Conservation (phyloP, 2,329 filamentous ascomycete genomes). For the Neofusicoccum laricinum region DNA sequence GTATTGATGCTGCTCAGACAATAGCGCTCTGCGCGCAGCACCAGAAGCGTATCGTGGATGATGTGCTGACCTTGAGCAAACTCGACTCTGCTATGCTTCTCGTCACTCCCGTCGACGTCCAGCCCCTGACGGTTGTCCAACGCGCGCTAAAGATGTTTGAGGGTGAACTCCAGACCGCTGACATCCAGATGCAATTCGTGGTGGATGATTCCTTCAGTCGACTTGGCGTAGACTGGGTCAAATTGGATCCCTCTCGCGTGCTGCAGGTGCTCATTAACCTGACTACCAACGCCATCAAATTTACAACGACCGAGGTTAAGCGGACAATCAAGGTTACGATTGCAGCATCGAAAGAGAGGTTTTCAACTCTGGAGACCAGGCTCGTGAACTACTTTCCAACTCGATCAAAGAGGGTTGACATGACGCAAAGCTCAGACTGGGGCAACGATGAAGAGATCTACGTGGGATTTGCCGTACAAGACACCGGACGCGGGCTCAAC, state of each 20-base stretch:
- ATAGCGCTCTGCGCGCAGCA: slow-evolving; percentile 76
- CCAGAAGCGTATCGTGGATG: slow-evolving; percentile 61
- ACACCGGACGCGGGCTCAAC: slow-evolving; percentile 72
- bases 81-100: slow-evolving; percentile 72
- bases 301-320: slow-evolving; percentile 63
- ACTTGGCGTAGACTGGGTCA: slow-evolving; percentile 63
- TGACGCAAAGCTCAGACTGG: slow-evolving; percentile 61
- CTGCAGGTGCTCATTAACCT: slow-evolving; percentile 79
- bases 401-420: slow-evolving; percentile 47
- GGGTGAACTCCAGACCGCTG: slow-evolving; percentile 66
- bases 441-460: slow-evolving; percentile 64
- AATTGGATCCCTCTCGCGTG: slow-evolving; percentile 70
- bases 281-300: slow-evolving; percentile 78
- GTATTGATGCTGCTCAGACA: slow-evolving; percentile 72
- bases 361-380: slow-evolving; percentile 40
- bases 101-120: slow-evolving; percentile 67
- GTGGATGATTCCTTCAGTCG: slow-evolving; percentile 61
- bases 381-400: slow-evolving; percentile 62
- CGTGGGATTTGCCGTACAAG: slow-evolving; percentile 70
- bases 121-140: slow-evolving; percentile 65
- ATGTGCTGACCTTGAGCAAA: slow-evolving; percentile 50
- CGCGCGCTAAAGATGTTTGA: slow-evolving; percentile 75
- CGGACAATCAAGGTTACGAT: slow-evolving; percentile 66
- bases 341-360: slow-evolving; percentile 58
- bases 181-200: slow-evolving; percentile 64